A percentile compares a stretch with the other conserved stretches of the same genome.
Conservation (phyloP, 2,329 filamentous ascomycete genomes). For the Phyllosticta capitalensis region DNA sequence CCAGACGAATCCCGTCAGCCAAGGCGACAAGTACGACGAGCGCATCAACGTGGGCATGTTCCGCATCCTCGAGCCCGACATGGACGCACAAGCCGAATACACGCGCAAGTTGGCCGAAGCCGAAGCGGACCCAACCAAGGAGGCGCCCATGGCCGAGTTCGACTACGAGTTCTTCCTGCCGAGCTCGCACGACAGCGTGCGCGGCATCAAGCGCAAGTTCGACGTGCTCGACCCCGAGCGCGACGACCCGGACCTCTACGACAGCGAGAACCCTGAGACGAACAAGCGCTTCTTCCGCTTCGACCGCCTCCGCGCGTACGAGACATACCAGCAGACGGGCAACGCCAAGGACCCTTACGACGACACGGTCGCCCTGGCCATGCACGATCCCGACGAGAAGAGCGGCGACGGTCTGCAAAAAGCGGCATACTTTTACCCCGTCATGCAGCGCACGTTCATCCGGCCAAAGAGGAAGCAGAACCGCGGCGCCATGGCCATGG, state of each 20-base stretch:
- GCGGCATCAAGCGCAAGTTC: constrained; percentile 47
- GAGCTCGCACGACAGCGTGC: constrained; percentile 36
- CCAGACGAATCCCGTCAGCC: constrained; percentile 46
- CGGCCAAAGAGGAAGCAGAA: constrained; percentile 39
- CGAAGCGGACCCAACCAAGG: constrained; percentile 39
- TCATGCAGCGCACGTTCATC: constrained; percentile 47
- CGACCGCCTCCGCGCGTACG: constrained; percentile 51
- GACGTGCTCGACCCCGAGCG: constrained; percentile 46
- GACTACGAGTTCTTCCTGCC: constrained; percentile 54
- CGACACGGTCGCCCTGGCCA: constrained; percentile 46
- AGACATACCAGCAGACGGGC: constrained; percentile 45
- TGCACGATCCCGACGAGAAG: constrained; percentile 42
- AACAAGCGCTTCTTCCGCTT: constrained; percentile 40
- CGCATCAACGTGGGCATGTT: constrained; percentile 51
- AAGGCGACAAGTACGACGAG: constrained; percentile 42
- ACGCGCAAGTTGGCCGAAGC: constrained; percentile 29
- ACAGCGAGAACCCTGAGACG: constrained; percentile 31
- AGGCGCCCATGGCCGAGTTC: constrained; percentile 45
- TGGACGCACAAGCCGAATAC: constrained; percentile 33
- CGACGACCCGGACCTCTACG: constrained; percentile 30
- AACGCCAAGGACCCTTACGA: constrained; percentile 44
- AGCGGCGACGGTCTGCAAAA: constrained; percentile 29
- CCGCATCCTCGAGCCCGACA: constrained; percentile 37
- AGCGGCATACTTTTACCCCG: constrained; percentile 54
- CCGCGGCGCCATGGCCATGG: constrained; percentile 30